Percentiles rank a stretch among this genome's conserved stretches.
These are phyloP conservation scores for Rossbeevera mucosa DNA, from an alignment of 768 basidiomycete species.

Conservation along the genomic window DNA sequence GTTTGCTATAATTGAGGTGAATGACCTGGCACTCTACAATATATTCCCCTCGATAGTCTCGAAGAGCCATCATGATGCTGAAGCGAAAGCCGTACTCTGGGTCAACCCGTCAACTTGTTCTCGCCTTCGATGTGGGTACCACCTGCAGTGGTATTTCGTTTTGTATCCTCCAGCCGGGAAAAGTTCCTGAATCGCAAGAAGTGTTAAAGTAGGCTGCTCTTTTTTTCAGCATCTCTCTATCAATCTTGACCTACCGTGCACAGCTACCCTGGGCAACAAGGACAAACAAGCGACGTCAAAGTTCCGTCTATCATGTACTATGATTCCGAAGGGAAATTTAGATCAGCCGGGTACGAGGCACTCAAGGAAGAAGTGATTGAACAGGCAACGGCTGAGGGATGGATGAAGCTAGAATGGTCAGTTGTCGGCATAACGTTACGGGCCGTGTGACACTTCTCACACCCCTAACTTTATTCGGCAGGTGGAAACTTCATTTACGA, in stretches of 20 bases:
- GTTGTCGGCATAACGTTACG: no score
- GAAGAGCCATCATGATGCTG: constrained; percentile 25
- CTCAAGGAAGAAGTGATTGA: constrained; percentile 33
- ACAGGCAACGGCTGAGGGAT: constrained; percentile 35
- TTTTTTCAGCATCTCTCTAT: not conserved
- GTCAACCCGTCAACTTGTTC: constrained; percentile 26
- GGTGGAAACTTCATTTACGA: constrained; percentile 37
- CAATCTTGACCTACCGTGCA: not conserved
- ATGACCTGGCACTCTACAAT: not conserved
- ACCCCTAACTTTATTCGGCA: constrained; percentile 11
- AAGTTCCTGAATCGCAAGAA: not conserved
- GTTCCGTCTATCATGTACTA: constrained; percentile 33
- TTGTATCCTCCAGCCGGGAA: not conserved
- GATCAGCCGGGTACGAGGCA: constrained; percentile 31
- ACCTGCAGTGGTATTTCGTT: not conserved
- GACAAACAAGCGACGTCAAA: not conserved
- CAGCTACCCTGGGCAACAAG: not conserved
- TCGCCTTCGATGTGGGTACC: constrained; percentile 29
- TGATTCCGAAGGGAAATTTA: constrained; percentile 28
- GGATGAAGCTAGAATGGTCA: constrained; percentile 45
- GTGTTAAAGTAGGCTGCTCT: not conserved
- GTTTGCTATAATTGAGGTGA: not conserved
- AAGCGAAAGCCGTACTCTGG: constrained; percentile 34
- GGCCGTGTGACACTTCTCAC: no score
- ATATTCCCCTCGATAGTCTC: not conserved